These are phyloP conservation scores for Coccomyxa subellipsoidea DNA, from an alignment of 163 green algal genomes.

Conservation along the genomic window DNA sequence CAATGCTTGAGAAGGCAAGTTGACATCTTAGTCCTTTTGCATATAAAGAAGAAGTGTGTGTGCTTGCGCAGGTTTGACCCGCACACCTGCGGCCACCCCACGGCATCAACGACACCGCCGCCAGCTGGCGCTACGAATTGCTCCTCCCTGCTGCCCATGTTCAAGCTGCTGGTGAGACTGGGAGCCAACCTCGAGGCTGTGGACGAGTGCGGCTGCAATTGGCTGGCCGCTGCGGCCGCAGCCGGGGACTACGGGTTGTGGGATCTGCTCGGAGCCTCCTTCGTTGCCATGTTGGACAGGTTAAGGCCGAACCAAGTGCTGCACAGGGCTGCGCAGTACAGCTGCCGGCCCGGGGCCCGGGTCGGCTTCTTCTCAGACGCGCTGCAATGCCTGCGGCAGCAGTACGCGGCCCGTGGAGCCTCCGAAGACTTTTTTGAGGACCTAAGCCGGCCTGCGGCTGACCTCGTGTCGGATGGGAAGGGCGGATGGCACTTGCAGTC, in stretches of 20 bases:
- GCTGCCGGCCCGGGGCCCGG: no score
- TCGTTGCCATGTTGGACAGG: not conserved
- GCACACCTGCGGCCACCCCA: not conserved
- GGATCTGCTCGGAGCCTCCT: not conserved
- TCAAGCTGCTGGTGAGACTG: not conserved
- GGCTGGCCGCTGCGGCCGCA: not conserved
- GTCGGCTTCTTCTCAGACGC: not conserved
- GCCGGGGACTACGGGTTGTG: not conserved
- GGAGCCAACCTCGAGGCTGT: not conserved
- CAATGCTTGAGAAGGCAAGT: no score
- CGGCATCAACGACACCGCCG: not conserved
- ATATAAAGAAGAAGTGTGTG: no score
- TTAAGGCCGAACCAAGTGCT: not conserved
- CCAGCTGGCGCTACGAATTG: no score
- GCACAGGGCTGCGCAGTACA: not conserved
- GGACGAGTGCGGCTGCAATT: not conserved
- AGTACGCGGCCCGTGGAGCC: not conserved
- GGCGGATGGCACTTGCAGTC: not conserved
- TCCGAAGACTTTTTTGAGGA: not conserved
- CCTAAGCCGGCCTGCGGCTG: not conserved
- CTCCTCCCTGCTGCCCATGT: not conserved
- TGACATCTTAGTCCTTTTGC: no score
- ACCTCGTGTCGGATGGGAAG: not conserved
- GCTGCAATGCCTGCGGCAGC: not conserved
- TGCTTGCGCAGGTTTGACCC: no score